phyloP scores from a whole-genome alignment of 148 eudicot genomes.

The Dysphania ambrosioides region DNA sequence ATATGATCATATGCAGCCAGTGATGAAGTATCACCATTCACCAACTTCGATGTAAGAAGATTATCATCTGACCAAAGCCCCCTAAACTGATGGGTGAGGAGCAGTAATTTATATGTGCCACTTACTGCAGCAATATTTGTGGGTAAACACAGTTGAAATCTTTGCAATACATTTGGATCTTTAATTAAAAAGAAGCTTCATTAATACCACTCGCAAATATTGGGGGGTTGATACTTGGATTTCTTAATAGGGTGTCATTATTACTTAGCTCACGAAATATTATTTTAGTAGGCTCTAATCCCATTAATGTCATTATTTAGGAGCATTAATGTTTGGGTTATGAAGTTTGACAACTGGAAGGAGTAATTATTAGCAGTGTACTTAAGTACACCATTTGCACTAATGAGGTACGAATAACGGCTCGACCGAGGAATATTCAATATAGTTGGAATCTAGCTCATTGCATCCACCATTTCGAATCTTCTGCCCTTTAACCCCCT shows the following conservation, averaged over 20 bases:
- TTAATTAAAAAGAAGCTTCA: constrained; percentile 18
- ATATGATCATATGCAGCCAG: constrained; percentile 33
- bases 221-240: constrained; percentile 17
- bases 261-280: neutral
- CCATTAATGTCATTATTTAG: constrained; percentile 1
- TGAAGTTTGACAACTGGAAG: constrained; percentile 23
- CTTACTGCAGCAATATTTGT: constrained; percentile 15
- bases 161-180: constrained; percentile 30
- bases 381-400: neutral
- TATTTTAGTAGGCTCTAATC: constrained; percentile 26
- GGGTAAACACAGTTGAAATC: constrained; percentile 28
- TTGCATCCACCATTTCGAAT: constrained; percentile 12
- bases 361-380: constrained; percentile 1
- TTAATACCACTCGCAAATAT: constrained; percentile 11
- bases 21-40: constrained; percentile 16
- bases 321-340: constrained; percentile 15
- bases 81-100: neutral
- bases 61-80: constrained; percentile 13
- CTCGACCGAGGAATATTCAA: constrained; percentile 25
- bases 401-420: neutral
- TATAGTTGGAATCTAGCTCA: constrained; percentile 23
- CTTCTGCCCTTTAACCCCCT: too few relatives aligned
- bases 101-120: neutral
- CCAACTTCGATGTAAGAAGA: constrained; percentile 33
- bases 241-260: constrained; percentile 13